phyloP scores from a whole-genome alignment of 148 eudicot species.

The Camellia japonica region DNA sequence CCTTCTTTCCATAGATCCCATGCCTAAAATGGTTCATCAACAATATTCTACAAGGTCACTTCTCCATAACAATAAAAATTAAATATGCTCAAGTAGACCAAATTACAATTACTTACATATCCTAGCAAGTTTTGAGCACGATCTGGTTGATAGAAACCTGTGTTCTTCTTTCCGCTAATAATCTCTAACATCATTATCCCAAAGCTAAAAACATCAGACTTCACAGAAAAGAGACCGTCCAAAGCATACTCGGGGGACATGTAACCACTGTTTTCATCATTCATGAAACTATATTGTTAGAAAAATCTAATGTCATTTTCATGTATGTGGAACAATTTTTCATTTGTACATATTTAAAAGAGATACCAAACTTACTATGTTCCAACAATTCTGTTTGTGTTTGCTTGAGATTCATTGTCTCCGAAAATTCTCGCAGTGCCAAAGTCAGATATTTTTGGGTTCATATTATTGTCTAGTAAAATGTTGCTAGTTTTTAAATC shows the following conservation, averaged over 20 bases:
- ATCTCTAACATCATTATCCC: slow-evolving; percentile 12
- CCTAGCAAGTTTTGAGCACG: background rate
- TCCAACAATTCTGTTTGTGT: background rate
- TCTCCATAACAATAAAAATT: background rate
- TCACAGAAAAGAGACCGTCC: slow-evolving; percentile 3
- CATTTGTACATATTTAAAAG: background rate
- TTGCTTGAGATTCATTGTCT: background rate
- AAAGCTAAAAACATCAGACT: slow-evolving; percentile 16
- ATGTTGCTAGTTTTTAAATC: background rate
- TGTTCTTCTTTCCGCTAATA: slow-evolving; percentile 9
- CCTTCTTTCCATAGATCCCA: slow-evolving; percentile 19
- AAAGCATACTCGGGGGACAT: slow-evolving; percentile 15
- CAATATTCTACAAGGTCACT: background rate
- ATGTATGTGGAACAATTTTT: background rate
- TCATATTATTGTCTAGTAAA: slow-evolving; percentile 25
- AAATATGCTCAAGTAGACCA: background rate
- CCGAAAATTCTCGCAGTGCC: background rate
- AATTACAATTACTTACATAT: background rate
- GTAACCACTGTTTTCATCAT: slow-evolving; percentile 3
- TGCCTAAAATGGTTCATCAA: background rate
- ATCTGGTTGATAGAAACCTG: background rate
- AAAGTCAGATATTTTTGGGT: background rate
- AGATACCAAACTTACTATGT: background rate
- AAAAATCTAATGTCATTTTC: background rate
- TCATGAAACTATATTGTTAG: background rate